phyloP scores from a whole-genome alignment of 176 grass and related monocot species.

The Ensete ventricosum region DNA sequence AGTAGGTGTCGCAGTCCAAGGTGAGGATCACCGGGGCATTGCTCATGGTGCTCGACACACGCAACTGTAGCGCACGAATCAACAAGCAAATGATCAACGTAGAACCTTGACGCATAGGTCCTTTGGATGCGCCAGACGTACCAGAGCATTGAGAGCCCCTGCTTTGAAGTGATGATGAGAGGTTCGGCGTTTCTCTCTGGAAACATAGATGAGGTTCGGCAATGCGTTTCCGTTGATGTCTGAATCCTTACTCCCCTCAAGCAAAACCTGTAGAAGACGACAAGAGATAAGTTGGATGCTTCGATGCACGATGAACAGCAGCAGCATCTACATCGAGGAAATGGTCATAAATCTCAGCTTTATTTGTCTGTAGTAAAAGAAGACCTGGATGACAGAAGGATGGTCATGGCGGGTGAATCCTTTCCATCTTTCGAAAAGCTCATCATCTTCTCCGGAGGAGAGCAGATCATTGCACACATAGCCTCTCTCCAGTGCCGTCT shows the following conservation, averaged over 20 bases:
- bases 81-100: too few species aligned
- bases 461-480: not conserved
- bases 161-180: conserved; percentile 42
- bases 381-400: conserved; percentile 28
- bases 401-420: conserved; percentile 24
- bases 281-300: too few species aligned
- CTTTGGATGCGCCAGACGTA: not conserved
- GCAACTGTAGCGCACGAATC: conserved; percentile 7
- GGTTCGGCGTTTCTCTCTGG: conserved; percentile 33
- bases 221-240: conserved; percentile 25
- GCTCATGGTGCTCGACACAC: conserved; percentile 26
- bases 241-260: conserved; percentile 23
- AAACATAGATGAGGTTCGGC: conserved; percentile 36
- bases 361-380: not conserved
- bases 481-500: conserved; percentile 28
- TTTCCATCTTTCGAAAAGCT: conserved; percentile 31
- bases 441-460: conserved; percentile 10
- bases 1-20: conserved; percentile 37
- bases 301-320: too few species aligned
- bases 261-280: conserved; percentile 17
- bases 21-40: conserved; percentile 36
- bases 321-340: too few species aligned
- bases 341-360: too few species aligned
- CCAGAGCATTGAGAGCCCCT: conserved; percentile 36
- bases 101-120: not conserved